These are phyloP conservation scores for Hygrophila difformis DNA, from an alignment of 257 asterid species.

Conservation along the genomic window DNA sequence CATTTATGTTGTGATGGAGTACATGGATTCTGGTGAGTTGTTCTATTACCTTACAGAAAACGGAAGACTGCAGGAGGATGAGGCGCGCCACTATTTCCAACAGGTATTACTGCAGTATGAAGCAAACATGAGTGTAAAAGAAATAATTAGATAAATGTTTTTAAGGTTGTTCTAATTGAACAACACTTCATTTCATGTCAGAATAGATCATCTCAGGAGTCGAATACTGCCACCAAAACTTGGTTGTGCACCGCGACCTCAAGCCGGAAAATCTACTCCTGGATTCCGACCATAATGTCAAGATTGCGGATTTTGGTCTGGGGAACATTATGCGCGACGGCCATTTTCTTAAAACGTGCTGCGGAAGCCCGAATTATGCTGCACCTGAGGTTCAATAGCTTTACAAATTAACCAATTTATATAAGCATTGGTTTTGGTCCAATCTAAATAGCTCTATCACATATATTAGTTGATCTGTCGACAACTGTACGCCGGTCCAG, in stretches of 20 bases:
- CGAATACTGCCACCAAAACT: constrained; percentile 45
- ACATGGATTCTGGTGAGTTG: constrained; percentile 49
- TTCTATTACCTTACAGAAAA: constrained; percentile 40
- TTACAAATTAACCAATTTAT: not conserved
- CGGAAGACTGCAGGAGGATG: constrained; percentile 46
- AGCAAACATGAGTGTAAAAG: no score
- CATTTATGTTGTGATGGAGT: constrained; percentile 64
- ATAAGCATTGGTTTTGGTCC: not conserved
- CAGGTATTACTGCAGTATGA: no score
- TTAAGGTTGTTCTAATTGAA: constrained; percentile 7
- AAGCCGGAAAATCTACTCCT: constrained; percentile 62
- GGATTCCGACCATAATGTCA: constrained; percentile 43
- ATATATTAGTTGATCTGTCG: constrained; percentile 32
- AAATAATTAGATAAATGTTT: no score
- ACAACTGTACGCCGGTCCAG: constrained; percentile 70
- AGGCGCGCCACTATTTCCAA: constrained; percentile 55
- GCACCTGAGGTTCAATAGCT: constrained; percentile 55
- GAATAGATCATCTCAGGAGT: constrained; percentile 55
- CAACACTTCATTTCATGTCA: constrained; percentile 12
- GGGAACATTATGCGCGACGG: constrained; percentile 55
- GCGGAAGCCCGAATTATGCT: constrained; percentile 71
- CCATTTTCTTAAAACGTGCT: constrained; percentile 52
- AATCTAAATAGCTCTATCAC: constrained; percentile 11
- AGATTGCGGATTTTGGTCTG: constrained; percentile 59
- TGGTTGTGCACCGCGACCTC: constrained; percentile 67